phyloP scores from a whole-genome alignment of 163 green algal genomes.

The Coccomyxa subellipsoidea region DNA sequence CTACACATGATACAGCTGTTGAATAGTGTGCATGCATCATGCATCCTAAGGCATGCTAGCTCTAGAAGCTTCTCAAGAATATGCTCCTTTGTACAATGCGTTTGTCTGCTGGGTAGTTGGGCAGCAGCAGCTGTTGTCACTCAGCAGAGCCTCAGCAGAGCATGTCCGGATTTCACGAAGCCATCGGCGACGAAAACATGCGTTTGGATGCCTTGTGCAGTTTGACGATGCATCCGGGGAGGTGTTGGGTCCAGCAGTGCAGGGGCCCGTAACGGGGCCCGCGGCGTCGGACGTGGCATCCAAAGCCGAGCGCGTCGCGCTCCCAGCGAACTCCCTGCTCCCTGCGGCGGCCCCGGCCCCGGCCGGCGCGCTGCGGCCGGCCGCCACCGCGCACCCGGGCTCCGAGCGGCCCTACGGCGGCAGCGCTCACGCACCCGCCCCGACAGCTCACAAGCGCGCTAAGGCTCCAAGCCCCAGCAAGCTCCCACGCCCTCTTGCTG shows the following conservation, averaged over 20 bases:
- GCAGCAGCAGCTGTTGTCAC: too few species aligned
- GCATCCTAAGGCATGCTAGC: neutral
- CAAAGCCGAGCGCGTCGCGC: neutral
- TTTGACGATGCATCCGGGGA: neutral
- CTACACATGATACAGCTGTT: neutral
- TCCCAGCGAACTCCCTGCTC: neutral
- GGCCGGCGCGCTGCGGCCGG: too few species aligned
- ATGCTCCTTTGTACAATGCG: neutral
- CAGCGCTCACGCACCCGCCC: neutral
- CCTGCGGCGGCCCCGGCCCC: neutral
- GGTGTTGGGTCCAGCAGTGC: neutral
- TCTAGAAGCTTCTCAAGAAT: neutral
- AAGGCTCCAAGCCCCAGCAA: neutral
- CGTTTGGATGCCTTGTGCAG: neutral
- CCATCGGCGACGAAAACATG: too few species aligned
- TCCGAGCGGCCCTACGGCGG: too few species aligned
- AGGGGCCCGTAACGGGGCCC: neutral
- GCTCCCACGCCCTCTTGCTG: too few species aligned
- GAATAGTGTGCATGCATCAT: neutral
- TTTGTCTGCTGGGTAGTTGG: too few species aligned
- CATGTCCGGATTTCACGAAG: too few species aligned
- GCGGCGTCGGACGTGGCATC: neutral
- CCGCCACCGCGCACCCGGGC: too few species aligned
- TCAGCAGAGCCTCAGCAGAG: too few species aligned
- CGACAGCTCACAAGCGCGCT: neutral